A percentile compares a stretch with the other conserved stretches of the same genome.
phyloP scores from a whole-genome alignment of 1,284 basidiomycete genomes.

The Melampsora larici-populina region DNA sequence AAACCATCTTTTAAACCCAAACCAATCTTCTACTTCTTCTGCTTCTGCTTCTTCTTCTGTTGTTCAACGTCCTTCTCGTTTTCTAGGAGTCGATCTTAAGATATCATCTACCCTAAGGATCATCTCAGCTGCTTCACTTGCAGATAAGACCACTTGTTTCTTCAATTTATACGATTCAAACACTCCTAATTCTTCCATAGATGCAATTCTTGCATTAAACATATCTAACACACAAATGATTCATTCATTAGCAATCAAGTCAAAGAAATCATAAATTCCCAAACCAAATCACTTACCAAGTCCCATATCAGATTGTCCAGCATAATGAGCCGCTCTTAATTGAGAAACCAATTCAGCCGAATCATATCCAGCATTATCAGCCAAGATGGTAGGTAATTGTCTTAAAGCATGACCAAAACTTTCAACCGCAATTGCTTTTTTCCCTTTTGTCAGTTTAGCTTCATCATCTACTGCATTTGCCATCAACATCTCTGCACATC shows the following conservation, averaged over 20 bases:
- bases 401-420: conserved; percentile 82
- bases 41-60: no score
- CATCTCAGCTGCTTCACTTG: conserved; percentile 97
- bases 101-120: conserved; percentile 78
- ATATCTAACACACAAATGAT: conserved; percentile 63
- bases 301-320: conserved; percentile 77
- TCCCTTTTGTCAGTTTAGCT: conserved; percentile 78
- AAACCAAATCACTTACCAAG: conserved; percentile 61
- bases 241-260: conserved; percentile 7
- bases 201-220: conserved; percentile 76
- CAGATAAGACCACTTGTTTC: conserved; percentile 86
- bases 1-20: no score
- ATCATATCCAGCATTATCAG: conserved; percentile 97
- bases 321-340: conserved; percentile 89
- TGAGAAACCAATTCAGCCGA: conserved; percentile 89
- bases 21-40: no score
- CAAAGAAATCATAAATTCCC: not conserved
- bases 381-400: conserved; percentile 92
- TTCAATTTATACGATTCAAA: conserved; percentile 98
- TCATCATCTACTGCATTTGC: conserved; percentile 86
- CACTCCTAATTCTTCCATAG: conserved; percentile 81
- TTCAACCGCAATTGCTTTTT: conserved; percentile 93
- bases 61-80: conserved; percentile 58
- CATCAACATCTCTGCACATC: conserved; percentile 98
- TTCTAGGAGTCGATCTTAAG: conserved; percentile 61